Evolutionary conservation across 1,139 yeast genomes (phyloP).

Genomic region (Taphrina flavorubra): DNA sequence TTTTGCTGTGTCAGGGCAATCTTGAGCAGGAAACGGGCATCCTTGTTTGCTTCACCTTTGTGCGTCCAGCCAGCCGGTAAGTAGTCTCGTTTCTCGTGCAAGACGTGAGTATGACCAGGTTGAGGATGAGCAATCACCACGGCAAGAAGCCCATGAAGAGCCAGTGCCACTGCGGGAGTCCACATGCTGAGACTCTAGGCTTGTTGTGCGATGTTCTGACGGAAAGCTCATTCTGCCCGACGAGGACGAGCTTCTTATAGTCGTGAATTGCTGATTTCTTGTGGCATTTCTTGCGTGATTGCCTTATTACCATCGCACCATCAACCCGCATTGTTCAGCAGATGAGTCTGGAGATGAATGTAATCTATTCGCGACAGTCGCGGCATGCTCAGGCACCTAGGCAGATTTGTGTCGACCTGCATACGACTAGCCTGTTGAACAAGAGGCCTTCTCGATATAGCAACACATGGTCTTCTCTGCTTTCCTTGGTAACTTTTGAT

Average conservation of each 20-base stretch:
- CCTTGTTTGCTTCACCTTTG: background rate
- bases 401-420: too few relatives aligned
- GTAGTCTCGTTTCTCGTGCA: constrained; percentile 6
- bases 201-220: background rate
- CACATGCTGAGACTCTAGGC: background rate
- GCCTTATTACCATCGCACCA: constrained; percentile 2
- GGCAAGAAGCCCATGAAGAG: background rate
- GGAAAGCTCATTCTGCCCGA: background rate
- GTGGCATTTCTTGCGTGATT: background rate
- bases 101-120: background rate
- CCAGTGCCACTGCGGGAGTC: background rate
- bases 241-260: background rate
- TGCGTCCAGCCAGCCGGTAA: background rate
- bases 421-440: too few relatives aligned
- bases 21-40: constrained; percentile 7
- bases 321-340: background rate
- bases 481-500: too few relatives aligned
- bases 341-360: too few relatives aligned
- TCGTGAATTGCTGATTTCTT: background rate
- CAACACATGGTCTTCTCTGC: too few relatives aligned
- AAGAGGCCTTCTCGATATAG: too few relatives aligned
- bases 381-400: too few relatives aligned
- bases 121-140: constrained; percentile 3
- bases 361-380: too few relatives aligned
- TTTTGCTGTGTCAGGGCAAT: constrained; percentile 16